Conservation (phyloP, 2,329 filamentous ascomycete species). For the Sporothrix schenckii region DNA sequence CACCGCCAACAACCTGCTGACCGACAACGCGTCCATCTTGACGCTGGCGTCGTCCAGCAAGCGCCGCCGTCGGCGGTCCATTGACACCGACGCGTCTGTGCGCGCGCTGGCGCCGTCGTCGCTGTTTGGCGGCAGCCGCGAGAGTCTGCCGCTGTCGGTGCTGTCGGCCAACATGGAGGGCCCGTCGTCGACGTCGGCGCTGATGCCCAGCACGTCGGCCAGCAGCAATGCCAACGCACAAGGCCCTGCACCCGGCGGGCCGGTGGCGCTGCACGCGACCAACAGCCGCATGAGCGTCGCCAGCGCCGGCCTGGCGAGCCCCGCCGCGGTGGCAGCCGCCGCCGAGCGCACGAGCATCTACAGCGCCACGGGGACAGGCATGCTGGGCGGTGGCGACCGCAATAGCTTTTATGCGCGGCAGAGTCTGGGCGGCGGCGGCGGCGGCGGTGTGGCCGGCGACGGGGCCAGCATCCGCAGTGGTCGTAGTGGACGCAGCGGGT, state of each 20-base stretch:
- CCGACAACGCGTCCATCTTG: constrained; percentile 83
- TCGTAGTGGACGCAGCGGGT: constrained; percentile 78
- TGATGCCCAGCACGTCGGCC: constrained; percentile 60
- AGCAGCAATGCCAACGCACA: constrained; percentile 43
- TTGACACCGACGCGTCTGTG: constrained; percentile 84
- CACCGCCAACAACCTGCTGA: constrained; percentile 78
- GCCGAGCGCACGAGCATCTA: constrained; percentile 79
- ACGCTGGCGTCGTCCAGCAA: constrained; percentile 84
- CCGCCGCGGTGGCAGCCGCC: constrained; percentile 37
- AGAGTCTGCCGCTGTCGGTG: constrained; percentile 77
- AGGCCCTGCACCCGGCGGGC: constrained; percentile 48
- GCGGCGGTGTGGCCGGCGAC: constrained; percentile 56
- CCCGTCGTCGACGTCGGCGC: constrained; percentile 39
- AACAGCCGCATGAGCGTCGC: constrained; percentile 40
- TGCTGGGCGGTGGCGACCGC: constrained; percentile 72
- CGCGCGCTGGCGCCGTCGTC: constrained; percentile 82
- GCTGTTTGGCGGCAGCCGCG: constrained; percentile 78
- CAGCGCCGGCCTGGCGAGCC: constrained; percentile 19
- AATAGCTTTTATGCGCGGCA: constrained; percentile 73
- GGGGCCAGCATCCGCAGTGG: constrained; percentile 79
- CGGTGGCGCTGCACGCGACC: constrained; percentile 53
- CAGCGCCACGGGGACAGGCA: constrained; percentile 63
- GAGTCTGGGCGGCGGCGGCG: constrained; percentile 35
- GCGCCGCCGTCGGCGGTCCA: constrained; percentile 72
- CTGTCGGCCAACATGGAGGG: constrained; percentile 70